A percentile compares a stretch with the other conserved stretches of the same genome.
These are phyloP conservation scores for Xylariomycetidae sp. DNA, from an alignment of 2,329 filamentous ascomycete genomes.

Conservation along the genomic window DNA sequence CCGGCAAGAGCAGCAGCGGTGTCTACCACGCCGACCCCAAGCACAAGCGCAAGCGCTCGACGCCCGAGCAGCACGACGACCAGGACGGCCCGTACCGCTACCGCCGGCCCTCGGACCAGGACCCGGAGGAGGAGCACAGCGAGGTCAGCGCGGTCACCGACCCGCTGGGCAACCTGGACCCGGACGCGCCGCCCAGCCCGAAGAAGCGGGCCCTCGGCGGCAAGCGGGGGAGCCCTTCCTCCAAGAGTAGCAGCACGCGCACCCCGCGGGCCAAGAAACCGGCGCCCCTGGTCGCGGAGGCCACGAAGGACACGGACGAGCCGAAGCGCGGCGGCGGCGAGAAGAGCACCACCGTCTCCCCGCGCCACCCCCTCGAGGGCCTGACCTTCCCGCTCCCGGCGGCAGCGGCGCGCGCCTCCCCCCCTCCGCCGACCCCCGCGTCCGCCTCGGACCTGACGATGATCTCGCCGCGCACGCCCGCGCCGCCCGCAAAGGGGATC, in stretches of 20 bases:
- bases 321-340: too few species aligned
- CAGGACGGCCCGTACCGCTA: not conserved
- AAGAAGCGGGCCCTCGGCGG: not conserved
- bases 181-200: conserved; percentile 4
- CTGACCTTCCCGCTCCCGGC: too few species aligned
- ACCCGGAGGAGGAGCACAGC: conserved; percentile 18
- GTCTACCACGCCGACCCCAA: not conserved
- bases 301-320: too few species aligned
- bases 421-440: too few species aligned
- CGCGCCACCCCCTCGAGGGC: too few species aligned
- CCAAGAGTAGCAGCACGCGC: not conserved
- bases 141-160: conserved; percentile 19
- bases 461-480: too few species aligned
- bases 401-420: too few species aligned
- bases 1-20: not conserved
- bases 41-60: conserved; percentile 11
- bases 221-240: not conserved
- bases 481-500: too few species aligned
- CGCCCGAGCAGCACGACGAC: not conserved
- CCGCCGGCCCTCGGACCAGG: conserved; percentile 3
- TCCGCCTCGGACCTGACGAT: too few species aligned
- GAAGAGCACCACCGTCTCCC: too few species aligned
- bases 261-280: too few species aligned
- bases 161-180: conserved; percentile 10
- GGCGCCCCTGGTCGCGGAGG: too few species aligned